These are phyloP conservation scores for Rutstroemia sp. DNA, from an alignment of 2,329 filamentous ascomycete genomes.

Conservation along the genomic window DNA sequence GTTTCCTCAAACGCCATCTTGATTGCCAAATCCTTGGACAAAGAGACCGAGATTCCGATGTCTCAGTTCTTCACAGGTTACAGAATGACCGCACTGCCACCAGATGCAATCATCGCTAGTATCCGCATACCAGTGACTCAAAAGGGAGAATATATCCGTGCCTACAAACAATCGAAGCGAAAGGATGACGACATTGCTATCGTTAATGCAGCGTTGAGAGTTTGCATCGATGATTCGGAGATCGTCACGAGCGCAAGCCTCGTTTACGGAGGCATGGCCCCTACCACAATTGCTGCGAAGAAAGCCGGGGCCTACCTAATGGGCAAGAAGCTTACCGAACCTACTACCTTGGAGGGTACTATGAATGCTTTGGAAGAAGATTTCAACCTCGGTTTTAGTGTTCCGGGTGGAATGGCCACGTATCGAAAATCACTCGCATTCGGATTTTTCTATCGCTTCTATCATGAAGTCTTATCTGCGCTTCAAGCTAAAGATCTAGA, in stretches of 20 bases:
- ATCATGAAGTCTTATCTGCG: conserved; percentile 72
- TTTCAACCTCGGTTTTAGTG: conserved; percentile 81
- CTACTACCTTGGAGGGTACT: conserved; percentile 76
- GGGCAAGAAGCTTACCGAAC: conserved; percentile 73
- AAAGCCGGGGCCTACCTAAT: conserved; percentile 65
- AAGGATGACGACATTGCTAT: conserved; percentile 99
- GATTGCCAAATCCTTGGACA: conserved; percentile 67
- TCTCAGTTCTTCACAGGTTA: conserved; percentile 89
- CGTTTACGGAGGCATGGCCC: conserved; percentile 92
- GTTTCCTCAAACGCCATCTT: conserved; percentile 79
- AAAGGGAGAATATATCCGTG: conserved; percentile 75
- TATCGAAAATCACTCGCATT: conserved; percentile 87
- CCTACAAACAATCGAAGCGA: conserved; percentile 94
- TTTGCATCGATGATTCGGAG: conserved; percentile 62
- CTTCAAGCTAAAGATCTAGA: conserved; percentile 43
- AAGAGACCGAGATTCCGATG: conserved; percentile 84
- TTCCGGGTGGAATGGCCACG: conserved; percentile 95
- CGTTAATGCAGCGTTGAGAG: conserved; percentile 77
- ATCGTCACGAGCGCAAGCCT: conserved; percentile 68
- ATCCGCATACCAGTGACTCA: conserved; percentile 77
- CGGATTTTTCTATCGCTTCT: conserved; percentile 95
- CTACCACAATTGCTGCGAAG: conserved; percentile 81
- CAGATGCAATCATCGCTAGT: conserved; percentile 76
- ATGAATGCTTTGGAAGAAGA: conserved; percentile 88
- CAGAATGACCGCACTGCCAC: conserved; percentile 70